Evolutionary conservation across 2,329 filamentous ascomycete genomes (phyloP), one percentile per base, ranked within the genome.

Genomic region (Neopestalotiopsis sp.): DNA sequence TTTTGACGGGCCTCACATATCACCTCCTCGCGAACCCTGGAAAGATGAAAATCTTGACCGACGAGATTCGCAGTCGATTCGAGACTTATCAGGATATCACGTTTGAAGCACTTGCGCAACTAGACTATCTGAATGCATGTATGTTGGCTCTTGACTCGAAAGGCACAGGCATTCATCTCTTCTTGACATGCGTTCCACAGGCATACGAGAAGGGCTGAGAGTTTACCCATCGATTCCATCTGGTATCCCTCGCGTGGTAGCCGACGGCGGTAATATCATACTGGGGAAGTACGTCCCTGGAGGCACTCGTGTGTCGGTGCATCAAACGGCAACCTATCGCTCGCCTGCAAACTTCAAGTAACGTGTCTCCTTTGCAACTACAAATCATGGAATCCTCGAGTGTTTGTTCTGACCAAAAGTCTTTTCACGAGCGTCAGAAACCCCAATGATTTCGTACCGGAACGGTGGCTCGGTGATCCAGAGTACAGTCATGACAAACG

Each of bases 331-430:
- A 14, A 40, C 71, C 2, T 68, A 66, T 56, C 67, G 66, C 4
- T 73, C 6, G 67, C 67, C 13, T 70, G 71, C 57, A 32, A 68
- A 71, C 28, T 49, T 38, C 13, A 42, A 61, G 34, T 81, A 67
- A 42, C 67, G 34, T 38, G 2, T 10, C 34, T 67, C 42, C 30
- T 32, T 12, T 1, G 71, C 74, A 3, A 78, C 87, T 0, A 77
- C 79, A 0, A 28, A 77, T 86, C 1, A 79, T 81, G 56, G 84
- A 86, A 45, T 28, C 24, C 24, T 28, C 85, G 78, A 73, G 77
- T 83, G 1, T 77, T 82, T 5, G n/a, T 45, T 70, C 81, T 81
- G 69, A 82, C 81, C 66, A 76, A 80, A 1, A 73, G 76, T 12
- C 79, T 85, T 71, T 88, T 86, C 73, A 28, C 1, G 71, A 73